Base-by-base conservation (phyloP, 148 eudicot genomes). In the Heliamphora exappendiculata region DNA sequence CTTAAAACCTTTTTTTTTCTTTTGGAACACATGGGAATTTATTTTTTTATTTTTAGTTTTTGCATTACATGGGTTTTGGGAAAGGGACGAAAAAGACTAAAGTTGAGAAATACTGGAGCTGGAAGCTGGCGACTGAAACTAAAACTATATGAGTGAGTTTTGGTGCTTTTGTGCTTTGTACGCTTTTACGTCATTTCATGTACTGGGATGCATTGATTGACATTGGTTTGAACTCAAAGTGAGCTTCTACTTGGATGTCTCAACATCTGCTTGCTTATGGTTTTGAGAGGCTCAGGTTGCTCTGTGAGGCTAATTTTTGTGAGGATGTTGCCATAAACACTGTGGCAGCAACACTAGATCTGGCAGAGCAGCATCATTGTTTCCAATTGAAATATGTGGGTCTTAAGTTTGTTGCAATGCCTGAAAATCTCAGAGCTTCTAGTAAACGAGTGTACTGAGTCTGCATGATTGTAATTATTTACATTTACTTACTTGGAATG, bases 261-360 rank as follows among this genome's bases (percentile, higher is more conserved):
- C 98, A 95, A 82, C 98, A 95, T 88, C 84, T 95, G 84, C 93
- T 95, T 85, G 98, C 91, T 71, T 95, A 91, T 81, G 96, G 97
- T 72, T 82, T 95, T 45, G 96, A 92, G 82, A 88, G 98, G 82
- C 88, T 95, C 70, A 87, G 89, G 70, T 80, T 88, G 79, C 77
- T 91, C 10, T 95, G 98, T 75, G 98, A 95, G 82, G 85, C 90
- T 67, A 86, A 84, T 53, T 94, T 95, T 29, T 88, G 89, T 82
- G 93, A 91, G 50, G 90, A 91, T 80, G 85, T 92, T 78, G 94
- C 96, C 55, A 91, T 95, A 75, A 89, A 92, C 77, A 92, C 93
- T 31, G 98, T 90, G 50, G 96, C 97, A 50, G 88, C 98, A 45
- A 95, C 98, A 31, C 80, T 95, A 70, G 97, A 97, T 44, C 82